Base-by-base conservation (phyloP, 192 early-diverging fungal genomes). In the Kappamyces sp. region DNA sequence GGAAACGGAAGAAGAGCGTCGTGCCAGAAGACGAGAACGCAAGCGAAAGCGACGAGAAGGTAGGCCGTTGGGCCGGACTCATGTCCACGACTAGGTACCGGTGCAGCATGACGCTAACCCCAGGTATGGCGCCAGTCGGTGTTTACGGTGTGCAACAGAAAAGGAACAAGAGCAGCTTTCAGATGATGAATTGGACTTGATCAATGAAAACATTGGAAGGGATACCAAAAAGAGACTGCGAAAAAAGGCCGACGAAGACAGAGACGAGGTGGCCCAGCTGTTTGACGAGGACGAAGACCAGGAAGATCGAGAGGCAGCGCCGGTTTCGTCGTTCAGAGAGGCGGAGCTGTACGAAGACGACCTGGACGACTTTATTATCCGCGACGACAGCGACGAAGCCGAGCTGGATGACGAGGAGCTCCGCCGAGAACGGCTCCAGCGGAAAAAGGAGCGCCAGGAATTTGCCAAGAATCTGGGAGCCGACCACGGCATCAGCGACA, bases 121-220 rank as follows among this genome's bases (percentile, higher is more conserved):
- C 69, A 81, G 53, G 64, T 58, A 54, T 46, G 71, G 60, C 67
- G 74, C 62, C 65, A 70, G 69, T 69, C 61, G 61, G 62, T 55
- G 64, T 54, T 55, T 53, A 63, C 55, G 51, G 53, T 42, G 15
- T 63, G n/a, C 47, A 53, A 63, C 61, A 34, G 87, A 90, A 52
- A 89, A 94, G 47, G 82, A 84, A 40, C 70, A 93, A 10, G 89
- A 92, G 32, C 33, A 59, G 36, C 33, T 59, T 3, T 59, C 57
- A 31, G 94, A 93, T 12, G 97, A 99, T 55, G 97, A 99, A 68
- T 66, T 94, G 51, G 91, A 88, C 23, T 78, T 97, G 34, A 78
- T 99, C 35, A 86, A 86, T 38, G 94, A 94, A 61, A 96, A 95
- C 67, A 81, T 80, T 38, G 88, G 82, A 55, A 82, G 77, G 46